Conservation (phyloP, 192 early-diverging fungal species). For the Linderina pennispora region DNA sequence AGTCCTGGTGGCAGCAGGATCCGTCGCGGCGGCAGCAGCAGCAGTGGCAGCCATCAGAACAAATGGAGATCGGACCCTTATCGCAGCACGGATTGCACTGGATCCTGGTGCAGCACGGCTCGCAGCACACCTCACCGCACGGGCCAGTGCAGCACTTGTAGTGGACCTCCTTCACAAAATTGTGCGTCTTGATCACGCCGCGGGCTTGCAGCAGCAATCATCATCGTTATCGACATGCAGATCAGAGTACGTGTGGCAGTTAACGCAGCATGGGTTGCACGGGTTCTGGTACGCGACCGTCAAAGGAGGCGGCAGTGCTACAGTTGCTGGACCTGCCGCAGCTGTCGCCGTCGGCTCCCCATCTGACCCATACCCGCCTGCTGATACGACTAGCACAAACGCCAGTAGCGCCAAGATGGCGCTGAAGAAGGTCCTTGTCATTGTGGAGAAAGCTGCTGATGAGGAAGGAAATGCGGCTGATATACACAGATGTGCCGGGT, state of each 20-base stretch:
- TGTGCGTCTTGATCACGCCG: slow-evolving; percentile 44
- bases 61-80: slow-evolving; percentile 21
- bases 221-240: slow-evolving; percentile 39
- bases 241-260: slow-evolving; percentile 41
- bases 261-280: slow-evolving; percentile 43
- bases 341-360: no score
- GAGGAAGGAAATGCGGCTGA: neutral
- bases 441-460: slow-evolving; percentile 25
- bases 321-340: slow-evolving; percentile 9
- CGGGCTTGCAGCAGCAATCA: slow-evolving; percentile 45
- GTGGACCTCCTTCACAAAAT: slow-evolving; percentile 45
- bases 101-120: slow-evolving; percentile 49
- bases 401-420: slow-evolving; percentile 12
- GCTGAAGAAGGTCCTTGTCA: no score
- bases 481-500: neutral
- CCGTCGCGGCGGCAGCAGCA: slow-evolving; percentile 23
- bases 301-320: slow-evolving; percentile 34
- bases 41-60: slow-evolving; percentile 26
- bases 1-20: slow-evolving; percentile 11
- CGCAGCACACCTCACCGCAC: slow-evolving; percentile 40
- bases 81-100: slow-evolving; percentile 34
- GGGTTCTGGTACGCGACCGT: slow-evolving; percentile 42
- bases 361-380: no score
- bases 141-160: slow-evolving; percentile 49
- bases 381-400: slow-evolving; percentile 7